These are phyloP conservation scores for Haberlea rhodopensis DNA, from an alignment of 257 asterid species.

Conservation along the genomic window DNA sequence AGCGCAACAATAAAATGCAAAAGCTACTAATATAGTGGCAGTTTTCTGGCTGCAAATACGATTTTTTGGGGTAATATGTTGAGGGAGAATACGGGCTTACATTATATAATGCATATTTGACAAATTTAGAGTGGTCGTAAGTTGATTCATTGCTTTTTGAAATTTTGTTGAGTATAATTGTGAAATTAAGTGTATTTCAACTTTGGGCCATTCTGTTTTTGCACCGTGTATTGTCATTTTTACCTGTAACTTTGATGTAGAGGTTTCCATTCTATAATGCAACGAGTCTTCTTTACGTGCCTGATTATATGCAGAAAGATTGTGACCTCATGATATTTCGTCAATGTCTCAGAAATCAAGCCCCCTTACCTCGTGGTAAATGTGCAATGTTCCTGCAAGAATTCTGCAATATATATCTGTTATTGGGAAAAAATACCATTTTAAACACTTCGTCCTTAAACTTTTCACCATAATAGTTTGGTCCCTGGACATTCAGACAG, in stretches of 20 bases:
- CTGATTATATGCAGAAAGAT: background rate
- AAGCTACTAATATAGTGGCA: constrained; percentile 13
- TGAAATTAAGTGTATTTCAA: background rate
- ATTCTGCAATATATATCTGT: too few species aligned
- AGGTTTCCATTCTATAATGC: background rate
- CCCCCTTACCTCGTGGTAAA: too few species aligned
- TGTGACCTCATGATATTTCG: background rate
- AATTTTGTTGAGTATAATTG: too few species aligned
- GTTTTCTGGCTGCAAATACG: background rate
- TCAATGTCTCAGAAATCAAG: background rate
- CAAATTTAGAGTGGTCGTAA: background rate
- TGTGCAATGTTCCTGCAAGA: too few species aligned
- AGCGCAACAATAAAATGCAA: constrained; percentile 30
- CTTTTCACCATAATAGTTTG: too few species aligned
- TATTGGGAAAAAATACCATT: too few species aligned
- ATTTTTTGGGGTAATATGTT: background rate
- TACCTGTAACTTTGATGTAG: background rate
- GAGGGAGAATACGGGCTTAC: background rate
- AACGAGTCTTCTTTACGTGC: too few species aligned
- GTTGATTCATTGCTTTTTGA: background rate
- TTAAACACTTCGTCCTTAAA: too few species aligned
- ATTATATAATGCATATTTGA: background rate
- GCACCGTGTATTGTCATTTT: background rate
- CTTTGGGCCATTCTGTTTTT: background rate
- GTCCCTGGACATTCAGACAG: too few species aligned